phyloP scores from a whole-genome alignment of 441 rosid species.

The Adansonia gregorii region DNA sequence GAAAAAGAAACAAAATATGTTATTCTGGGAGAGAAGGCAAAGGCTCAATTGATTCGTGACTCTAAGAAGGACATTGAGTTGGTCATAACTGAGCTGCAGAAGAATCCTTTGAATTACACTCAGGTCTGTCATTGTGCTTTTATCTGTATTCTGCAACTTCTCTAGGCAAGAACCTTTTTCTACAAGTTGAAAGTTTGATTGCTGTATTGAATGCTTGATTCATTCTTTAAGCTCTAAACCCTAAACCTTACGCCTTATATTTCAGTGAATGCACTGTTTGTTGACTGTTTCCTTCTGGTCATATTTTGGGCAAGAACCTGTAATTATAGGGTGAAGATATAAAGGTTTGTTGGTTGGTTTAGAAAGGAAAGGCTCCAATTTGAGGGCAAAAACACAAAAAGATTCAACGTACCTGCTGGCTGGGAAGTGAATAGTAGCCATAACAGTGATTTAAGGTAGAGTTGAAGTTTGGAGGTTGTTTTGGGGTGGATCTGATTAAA shows the following conservation, averaged over 20 bases:
- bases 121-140: slow-evolving; percentile 55
- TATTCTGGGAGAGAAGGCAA: slow-evolving; percentile 88
- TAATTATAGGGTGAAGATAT: not conserved
- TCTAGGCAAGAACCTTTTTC: not conserved
- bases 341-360: not conserved
- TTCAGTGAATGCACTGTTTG: not conserved
- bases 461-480: slow-evolving; percentile 1
- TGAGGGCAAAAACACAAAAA: not conserved
- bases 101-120: slow-evolving; percentile 86
- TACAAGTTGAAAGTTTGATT: not conserved
- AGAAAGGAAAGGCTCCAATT: slow-evolving; percentile 7
- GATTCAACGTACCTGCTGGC: not conserved
- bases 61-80: slow-evolving; percentile 76
- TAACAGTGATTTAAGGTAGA: not conserved
- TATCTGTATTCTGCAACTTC: not conserved
- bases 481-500: not conserved
- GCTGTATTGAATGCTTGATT: slow-evolving; percentile 5
- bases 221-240: not conserved
- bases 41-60: slow-evolving; percentile 76
- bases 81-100: slow-evolving; percentile 73
- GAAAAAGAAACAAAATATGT: slow-evolving; percentile 84
- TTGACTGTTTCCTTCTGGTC: slow-evolving; percentile 11
- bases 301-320: slow-evolving; percentile 5
- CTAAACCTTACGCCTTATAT: not conserved
- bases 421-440: not conserved